Evolutionary conservation across 768 basidiomycete genomes (phyloP), one percentile per base, ranked within the genome.

Genomic region (Mycena albidolilacea): DNA sequence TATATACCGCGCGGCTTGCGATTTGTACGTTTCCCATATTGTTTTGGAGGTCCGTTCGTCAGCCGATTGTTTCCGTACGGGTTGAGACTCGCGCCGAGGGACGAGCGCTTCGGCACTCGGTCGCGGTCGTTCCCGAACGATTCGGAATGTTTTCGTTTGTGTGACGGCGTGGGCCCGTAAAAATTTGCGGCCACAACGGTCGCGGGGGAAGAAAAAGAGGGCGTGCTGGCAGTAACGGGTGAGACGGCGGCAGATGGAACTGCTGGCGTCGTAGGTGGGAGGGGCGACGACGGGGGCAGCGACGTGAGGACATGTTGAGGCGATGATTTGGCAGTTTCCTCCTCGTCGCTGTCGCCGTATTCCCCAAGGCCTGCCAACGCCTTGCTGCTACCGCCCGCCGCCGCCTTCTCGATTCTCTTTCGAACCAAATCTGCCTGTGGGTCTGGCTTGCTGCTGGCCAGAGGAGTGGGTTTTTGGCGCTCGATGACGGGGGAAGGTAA

Each of bases 401-500:
- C 78, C 30, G 86, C 85, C 17, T 30, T 30, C 30, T 84, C 83
- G 46, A 91, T 91, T 79, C 88, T 92, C 78, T 82, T 87, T 80
- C 88, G 88, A 64, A 91, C 76, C 23, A 79, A 73, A 46, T 82
- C 80, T 10, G 90, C 88, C 79, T 91, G 90, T 9, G 90, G 91
- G 69, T 92, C 90, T 10, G 60, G 23, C 15, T 64, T 59, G 46
- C 73, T 78, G 55, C 76, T 67, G 21, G 74, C 79, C 44, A 71
- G 75, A 73, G 80, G 81, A 70, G 80, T 82, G 50, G 79, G 52
- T 7, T 55, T 69, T 64, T 64, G 5, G 68, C 46, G 43, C 80
- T 80, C 59, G 76, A 83, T 76, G 75, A 75, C 52, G 23, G 84
- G 80, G 0, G 91, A 87, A 15, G 93, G 93, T 39, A 92, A 83